Evolutionary conservation across 768 basidiomycete species (phyloP), one percentile per base, ranked within the genome.

Genomic region (Boletus subcaerulescens): DNA sequence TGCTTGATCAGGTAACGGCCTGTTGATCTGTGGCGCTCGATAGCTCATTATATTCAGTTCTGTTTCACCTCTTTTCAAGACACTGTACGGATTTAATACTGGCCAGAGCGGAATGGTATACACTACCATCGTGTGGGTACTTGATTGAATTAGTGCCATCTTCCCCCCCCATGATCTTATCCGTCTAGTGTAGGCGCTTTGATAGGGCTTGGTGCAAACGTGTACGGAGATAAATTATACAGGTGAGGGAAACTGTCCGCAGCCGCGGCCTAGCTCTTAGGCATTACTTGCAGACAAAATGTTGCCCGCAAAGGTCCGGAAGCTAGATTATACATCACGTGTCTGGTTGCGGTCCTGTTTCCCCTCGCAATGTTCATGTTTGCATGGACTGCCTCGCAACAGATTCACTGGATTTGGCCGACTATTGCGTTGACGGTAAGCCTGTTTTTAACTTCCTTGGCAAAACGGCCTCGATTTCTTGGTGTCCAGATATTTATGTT

Each of bases 61-160:
- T 1, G 76, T 85, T 46, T 71, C 77, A 5, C 80, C 76, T 4
- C 76, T 83, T 33, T 88, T 89, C 65, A 64, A 65, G 20, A 70
- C 67, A 4, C 65, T 87, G 3, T 83, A 89, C 59, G 71, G 74
- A 40, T 91, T 90, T 66, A 78, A 76, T 48, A 73, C 73, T n/a
- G 85, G 84, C 1, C 69, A 82, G 58, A 72, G 79, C 3, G 89
- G 89, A 35, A 76, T 82, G 12, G 76, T 80, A 0, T 90, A 85
- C 29, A 29, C 9, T 63, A 49, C 81, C 1, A 75, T 88, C 62
- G 69, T 76, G 85, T 85, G 60, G 41, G 80, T 71, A 29, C 29
- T 29, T 29, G 29, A 29, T 29, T 9, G 8, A 12, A 20, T 17
- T 31, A 18, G 15, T 15, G 4, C 10, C 18, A 39, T 18, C n/a